phyloP scores from a whole-genome alignment of 106 monocot species.

The Phalaenopsis aphrodite region DNA sequence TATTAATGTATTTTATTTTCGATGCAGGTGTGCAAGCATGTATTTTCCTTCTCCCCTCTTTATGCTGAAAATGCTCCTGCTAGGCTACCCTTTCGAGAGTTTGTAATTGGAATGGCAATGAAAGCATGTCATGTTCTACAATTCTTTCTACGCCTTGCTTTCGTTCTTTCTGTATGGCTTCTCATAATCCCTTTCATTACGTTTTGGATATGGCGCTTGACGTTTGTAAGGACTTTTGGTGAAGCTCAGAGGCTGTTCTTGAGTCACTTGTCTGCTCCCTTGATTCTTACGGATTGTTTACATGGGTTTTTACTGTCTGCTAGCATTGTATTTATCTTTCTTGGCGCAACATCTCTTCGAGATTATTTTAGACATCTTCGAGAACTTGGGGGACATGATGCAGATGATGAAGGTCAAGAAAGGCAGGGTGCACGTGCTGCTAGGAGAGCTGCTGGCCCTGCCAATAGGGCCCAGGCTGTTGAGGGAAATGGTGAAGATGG shows the following conservation, averaged over 20 bases:
- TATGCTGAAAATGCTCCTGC: constrained; percentile 93
- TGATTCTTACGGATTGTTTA: constrained; percentile 89
- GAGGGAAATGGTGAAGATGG: constrained; percentile 77
- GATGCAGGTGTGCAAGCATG: constrained; percentile 91
- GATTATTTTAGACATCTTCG: constrained; percentile 93
- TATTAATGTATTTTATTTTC: not conserved
- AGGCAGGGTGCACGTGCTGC: constrained; percentile 80
- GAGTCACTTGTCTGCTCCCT: constrained; percentile 68
- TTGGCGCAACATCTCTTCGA: constrained; percentile 94
- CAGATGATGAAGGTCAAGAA: constrained; percentile 82
- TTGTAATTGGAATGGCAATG: constrained; percentile 85
- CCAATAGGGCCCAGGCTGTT: constrained; percentile 47
- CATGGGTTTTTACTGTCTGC: constrained; percentile 97
- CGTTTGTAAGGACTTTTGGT: constrained; percentile 86
- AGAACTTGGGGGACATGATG: constrained; percentile 80
- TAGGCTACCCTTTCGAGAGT: constrained; percentile 90
- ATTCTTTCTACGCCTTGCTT: constrained; percentile 83
- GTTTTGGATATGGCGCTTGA: constrained; percentile 97
- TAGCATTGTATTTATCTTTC: constrained; percentile 96
- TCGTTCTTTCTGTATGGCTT: constrained; percentile 98
- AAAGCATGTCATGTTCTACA: constrained; percentile 89
- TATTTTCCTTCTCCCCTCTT: constrained; percentile 94
- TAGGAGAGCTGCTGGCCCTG: constrained; percentile 52
- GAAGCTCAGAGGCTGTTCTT: constrained; percentile 93
- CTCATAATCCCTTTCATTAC: constrained; percentile 98